phyloP scores from a whole-genome alignment of 805 yeast genomes.

The Cyberlindnera bimundalis region DNA sequence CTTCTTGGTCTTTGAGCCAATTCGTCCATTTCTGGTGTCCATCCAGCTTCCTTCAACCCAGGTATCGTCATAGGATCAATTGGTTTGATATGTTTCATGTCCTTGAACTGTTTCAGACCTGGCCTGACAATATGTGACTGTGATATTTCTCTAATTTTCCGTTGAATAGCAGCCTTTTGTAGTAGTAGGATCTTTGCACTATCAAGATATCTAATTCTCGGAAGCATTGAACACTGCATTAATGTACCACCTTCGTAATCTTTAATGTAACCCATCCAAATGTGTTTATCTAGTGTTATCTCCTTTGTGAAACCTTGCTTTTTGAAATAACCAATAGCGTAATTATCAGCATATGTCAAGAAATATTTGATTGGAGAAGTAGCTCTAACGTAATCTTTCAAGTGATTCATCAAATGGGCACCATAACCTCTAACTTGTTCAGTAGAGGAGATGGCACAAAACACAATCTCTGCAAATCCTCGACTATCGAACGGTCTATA shows the following conservation, averaged over 20 bases:
- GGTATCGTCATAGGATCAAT: conserved; percentile 86
- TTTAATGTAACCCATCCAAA: conserved; percentile 98
- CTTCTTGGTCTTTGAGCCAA: conserved; percentile 92
- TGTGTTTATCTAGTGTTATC: conserved; percentile 74
- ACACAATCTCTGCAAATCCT: conserved; percentile 95
- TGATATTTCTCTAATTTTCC: conserved; percentile 76
- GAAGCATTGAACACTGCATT: conserved; percentile 96
- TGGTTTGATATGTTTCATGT: conserved; percentile 41
- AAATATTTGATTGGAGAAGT: conserved; percentile 85
- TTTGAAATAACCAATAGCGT: conserved; percentile 97
- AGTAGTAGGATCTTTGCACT: conserved; percentile 78
- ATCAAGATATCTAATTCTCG: conserved; percentile 83
- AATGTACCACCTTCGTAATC: conserved; percentile 99
- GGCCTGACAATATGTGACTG: conserved; percentile 77
- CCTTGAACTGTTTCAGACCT: conserved; percentile 72
- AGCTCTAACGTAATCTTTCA: conserved; percentile 90
- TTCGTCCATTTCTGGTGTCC: conserved; percentile 98
- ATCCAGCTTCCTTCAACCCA: conserved; percentile 89
- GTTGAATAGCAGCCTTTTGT: conserved; percentile 88
- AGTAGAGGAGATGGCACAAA: conserved; percentile 95
- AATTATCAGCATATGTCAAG: conserved; percentile 95
- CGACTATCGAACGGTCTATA: conserved; percentile 89
- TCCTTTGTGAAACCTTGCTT: conserved; percentile 98
- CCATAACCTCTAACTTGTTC: conserved; percentile 99
- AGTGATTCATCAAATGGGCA: conserved; percentile 96